These are phyloP conservation scores for Baudoinia panamericana DNA, from an alignment of 495 filamentous ascomycete genomes.

Conservation along the genomic window DNA sequence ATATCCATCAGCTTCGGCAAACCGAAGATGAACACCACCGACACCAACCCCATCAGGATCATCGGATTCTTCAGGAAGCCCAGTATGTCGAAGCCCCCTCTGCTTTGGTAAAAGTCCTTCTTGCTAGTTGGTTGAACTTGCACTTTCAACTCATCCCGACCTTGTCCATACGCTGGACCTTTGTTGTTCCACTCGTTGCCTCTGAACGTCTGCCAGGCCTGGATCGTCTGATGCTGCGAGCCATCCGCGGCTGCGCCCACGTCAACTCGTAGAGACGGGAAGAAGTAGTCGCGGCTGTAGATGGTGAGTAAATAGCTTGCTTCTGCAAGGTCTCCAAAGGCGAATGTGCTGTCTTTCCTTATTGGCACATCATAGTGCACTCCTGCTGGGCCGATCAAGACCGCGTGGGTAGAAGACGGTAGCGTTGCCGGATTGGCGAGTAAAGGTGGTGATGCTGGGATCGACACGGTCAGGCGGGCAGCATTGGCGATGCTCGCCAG, in stretches of 20 bases:
- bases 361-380: constrained; percentile 40
- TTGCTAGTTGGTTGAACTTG: constrained; percentile 46
- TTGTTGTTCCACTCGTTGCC: constrained; percentile 79
- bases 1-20: constrained; percentile 93
- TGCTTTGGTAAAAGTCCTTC: constrained; percentile 62
- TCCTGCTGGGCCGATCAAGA: constrained; percentile 39
- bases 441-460: constrained; percentile 23
- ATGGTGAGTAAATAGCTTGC: constrained; percentile 73
- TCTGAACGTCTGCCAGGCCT: constrained; percentile 76
- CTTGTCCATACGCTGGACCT: constrained; percentile 43
- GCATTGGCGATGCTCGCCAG: constrained; percentile 21
- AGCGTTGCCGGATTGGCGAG: constrained; percentile 46
- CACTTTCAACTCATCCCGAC: constrained; percentile 31
- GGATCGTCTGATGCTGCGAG: constrained; percentile 34
- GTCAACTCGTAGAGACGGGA: constrained; percentile 65
- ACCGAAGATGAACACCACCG: constrained; percentile 66
- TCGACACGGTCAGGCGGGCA: constrained; percentile 28
- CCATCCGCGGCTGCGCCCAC: constrained; percentile 29
- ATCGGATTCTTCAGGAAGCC: constrained; percentile 82
- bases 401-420: constrained; percentile 58
- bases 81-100: constrained; percentile 61
- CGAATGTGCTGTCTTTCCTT: constrained; percentile 51
- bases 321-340: constrained; percentile 51
- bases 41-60: constrained; percentile 77
- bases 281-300: constrained; percentile 56